Percentiles rank a stretch among this genome's conserved stretches.
These are phyloP conservation scores for Collybia mongolica DNA, from an alignment of 768 basidiomycete species.

Conservation along the genomic window DNA sequence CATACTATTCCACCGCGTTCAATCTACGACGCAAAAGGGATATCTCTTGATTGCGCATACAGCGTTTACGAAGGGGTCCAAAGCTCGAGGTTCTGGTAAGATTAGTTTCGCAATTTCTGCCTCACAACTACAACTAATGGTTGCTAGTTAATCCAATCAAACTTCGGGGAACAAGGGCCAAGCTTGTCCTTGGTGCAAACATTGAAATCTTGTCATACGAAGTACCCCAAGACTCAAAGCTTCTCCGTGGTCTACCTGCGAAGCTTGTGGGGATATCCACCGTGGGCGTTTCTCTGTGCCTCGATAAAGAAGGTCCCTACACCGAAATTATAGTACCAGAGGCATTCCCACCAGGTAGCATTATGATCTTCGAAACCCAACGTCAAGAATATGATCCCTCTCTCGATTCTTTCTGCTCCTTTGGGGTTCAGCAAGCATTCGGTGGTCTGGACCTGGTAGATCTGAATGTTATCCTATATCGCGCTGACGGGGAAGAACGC, in stretches of 20 bases:
- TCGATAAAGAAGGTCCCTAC: constrained; percentile 67
- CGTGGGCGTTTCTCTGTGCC: constrained; percentile 56
- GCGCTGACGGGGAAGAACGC: constrained; percentile 87
- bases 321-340: constrained; percentile 84
- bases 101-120: background rate
- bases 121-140: background rate
- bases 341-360: constrained; percentile 91
- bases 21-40: constrained; percentile 87
- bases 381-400: constrained; percentile 68
- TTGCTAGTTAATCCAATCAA: constrained; percentile 77
- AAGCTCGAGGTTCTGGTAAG: constrained; percentile 80
- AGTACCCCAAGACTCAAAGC: constrained; percentile 42
- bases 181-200: constrained; percentile 78
- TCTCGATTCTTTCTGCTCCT: constrained; percentile 73
- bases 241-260: constrained; percentile 71
- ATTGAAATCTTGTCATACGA: constrained; percentile 69
- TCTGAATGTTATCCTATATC: constrained; percentile 83
- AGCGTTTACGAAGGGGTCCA: constrained; percentile 81
- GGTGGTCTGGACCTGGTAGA: constrained; percentile 77
- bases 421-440: constrained; percentile 74
- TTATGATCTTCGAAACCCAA: constrained; percentile 90
- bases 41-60: constrained; percentile 92
- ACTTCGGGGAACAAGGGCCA: constrained; percentile 75
- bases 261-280: constrained; percentile 62
- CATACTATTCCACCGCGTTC: constrained; percentile 89